A percentile compares a stretch with the other conserved stretches of the same genome.
phyloP scores from a whole-genome alignment of 2,329 filamentous ascomycete genomes.

The Biscogniauxia sp. region DNA sequence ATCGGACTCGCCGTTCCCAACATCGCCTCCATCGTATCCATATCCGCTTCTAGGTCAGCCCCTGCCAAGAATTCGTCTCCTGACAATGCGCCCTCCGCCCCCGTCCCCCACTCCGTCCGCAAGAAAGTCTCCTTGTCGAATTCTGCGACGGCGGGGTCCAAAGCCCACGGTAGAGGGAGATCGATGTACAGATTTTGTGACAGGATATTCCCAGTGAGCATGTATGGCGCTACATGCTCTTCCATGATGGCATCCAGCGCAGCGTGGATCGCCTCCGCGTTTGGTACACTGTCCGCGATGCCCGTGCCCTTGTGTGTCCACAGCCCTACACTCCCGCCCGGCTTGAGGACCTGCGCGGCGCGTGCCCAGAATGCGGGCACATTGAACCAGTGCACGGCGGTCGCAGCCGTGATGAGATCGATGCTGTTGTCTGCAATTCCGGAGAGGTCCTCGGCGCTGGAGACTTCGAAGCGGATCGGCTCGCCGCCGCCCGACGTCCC shows the following conservation, averaged over 20 bases:
- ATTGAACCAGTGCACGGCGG: conserved; percentile 58
- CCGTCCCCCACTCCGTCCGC: conserved; percentile 42
- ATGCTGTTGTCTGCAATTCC: conserved; percentile 35
- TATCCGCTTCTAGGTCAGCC: conserved; percentile 9
- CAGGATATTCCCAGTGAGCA: too few species aligned
- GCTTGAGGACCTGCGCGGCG: conserved; percentile 46
- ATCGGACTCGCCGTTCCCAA: conserved; percentile 39
- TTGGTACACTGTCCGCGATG: conserved; percentile 33
- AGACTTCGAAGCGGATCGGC: conserved; percentile 41
- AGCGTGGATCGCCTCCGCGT: conserved; percentile 28
- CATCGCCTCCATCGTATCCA: conserved; percentile 37
- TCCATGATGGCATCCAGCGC: too few species aligned
- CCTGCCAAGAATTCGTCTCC: too few species aligned
- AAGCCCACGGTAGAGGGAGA: conserved; percentile 46
- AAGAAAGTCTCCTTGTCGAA: conserved; percentile 41
- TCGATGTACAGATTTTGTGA: too few species aligned
- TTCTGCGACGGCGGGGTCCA: conserved; percentile 28
- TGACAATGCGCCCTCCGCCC: conserved; percentile 17
- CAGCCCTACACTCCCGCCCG: conserved; percentile 53
- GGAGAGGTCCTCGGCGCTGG: conserved; percentile 43
- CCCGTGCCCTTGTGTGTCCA: conserved; percentile 36
- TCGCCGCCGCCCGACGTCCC: conserved; percentile 29
- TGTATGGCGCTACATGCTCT: too few species aligned
- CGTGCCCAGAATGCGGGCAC: conserved; percentile 48
- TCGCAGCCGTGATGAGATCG: conserved; percentile 50